phyloP scores from a whole-genome alignment of 306 rosid genomes.

The Gastrolobium bilobum region DNA sequence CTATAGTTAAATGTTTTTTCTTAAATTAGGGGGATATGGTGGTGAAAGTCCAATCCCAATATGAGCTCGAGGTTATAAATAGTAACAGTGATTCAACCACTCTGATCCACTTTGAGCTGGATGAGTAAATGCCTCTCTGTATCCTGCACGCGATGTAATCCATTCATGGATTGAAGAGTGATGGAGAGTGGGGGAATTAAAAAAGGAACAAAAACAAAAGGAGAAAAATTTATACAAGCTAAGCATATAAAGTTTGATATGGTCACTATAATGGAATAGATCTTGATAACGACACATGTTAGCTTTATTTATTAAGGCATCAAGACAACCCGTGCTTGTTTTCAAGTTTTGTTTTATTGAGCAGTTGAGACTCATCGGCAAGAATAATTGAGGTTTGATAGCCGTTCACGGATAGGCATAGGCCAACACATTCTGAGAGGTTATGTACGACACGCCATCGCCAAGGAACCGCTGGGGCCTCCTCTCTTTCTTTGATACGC shows the following conservation, averaged over 20 bases:
- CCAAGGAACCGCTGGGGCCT: conserved; percentile 41
- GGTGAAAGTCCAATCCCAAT: conserved; percentile 47
- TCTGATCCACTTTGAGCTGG: conserved; percentile 39
- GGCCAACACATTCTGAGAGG: conserved; percentile 47
- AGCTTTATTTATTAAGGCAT: conserved; percentile 44
- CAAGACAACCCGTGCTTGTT: conserved; percentile 40
- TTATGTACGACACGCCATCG: conserved; percentile 55
- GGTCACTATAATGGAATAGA: conserved; percentile 50
- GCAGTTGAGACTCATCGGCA: conserved; percentile 43
- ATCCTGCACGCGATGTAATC: conserved; percentile 47
- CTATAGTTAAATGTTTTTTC: conserved; percentile 28
- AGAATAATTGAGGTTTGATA: conserved; percentile 46
- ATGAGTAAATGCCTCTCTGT: conserved; percentile 48
- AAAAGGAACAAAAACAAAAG: conserved; percentile 43
- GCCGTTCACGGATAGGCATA: conserved; percentile 49
- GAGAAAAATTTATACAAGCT: conserved; percentile 39
- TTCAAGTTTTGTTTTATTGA: conserved; percentile 35
- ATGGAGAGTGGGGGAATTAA: neutral
- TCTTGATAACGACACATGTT: conserved; percentile 56
- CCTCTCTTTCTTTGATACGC: conserved; percentile 32
- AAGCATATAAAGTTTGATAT: conserved; percentile 23
- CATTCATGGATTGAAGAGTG: conserved; percentile 55
- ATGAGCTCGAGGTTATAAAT: conserved; percentile 37
- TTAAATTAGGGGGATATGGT: conserved; percentile 40
- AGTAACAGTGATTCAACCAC: conserved; percentile 51